phyloP scores from a whole-genome alignment of 331 rosid genomes.

The Malus hybrid region DNA sequence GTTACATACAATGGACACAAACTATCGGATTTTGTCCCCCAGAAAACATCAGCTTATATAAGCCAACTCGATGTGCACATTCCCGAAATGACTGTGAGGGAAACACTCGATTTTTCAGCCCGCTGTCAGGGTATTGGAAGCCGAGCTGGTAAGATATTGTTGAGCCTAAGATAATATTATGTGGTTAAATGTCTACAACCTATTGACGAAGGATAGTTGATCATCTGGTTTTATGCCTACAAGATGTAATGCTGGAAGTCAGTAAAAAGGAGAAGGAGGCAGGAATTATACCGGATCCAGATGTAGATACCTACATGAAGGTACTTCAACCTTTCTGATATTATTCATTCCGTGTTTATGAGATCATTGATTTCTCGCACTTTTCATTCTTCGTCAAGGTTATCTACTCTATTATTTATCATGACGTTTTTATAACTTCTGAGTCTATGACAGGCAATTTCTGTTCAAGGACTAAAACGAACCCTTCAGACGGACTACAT shows the following conservation, averaged over 20 bases:
- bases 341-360: neutral
- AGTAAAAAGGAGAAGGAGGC: conserved; percentile 30
- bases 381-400: neutral
- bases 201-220: neutral
- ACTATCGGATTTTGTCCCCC: conserved; percentile 31
- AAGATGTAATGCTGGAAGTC: conserved; percentile 27
- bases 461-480: conserved; percentile 19
- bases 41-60: conserved; percentile 31
- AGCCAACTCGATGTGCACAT: conserved; percentile 34
- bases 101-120: conserved; percentile 32
- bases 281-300: conserved; percentile 32
- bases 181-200: neutral
- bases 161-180: neutral
- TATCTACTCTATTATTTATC: neutral
- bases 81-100: conserved; percentile 34
- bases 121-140: conserved; percentile 37
- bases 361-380: neutral
- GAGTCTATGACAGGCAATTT: conserved; percentile 19
- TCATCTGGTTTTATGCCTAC: neutral
- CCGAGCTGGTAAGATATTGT: conserved; percentile 16
- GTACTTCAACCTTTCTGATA: neutral
- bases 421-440: neutral
- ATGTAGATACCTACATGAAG: conserved; percentile 37
- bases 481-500: conserved; percentile 34
- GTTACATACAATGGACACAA: conserved; percentile 27